Percentiles rank a stretch among this genome's conserved stretches.
These are phyloP conservation scores for Priceomyces haplophilus DNA, from an alignment of 805 yeast genomes.

Conservation along the genomic window DNA sequence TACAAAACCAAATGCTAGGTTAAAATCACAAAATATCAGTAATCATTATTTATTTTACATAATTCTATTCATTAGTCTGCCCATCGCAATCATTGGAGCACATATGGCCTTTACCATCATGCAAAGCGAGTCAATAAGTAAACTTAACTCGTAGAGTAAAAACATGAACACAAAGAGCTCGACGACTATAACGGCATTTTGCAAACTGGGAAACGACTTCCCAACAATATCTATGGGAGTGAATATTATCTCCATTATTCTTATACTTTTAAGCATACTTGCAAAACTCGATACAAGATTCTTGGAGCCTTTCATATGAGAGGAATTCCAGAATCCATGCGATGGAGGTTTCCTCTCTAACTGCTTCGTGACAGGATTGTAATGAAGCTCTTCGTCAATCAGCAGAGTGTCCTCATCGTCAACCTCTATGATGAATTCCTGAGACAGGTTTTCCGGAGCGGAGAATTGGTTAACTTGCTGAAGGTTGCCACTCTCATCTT, in stretches of 20 bases:
- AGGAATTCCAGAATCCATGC: neutral
- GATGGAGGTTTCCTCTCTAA: slow-evolving; percentile 20
- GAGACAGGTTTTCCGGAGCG: neutral
- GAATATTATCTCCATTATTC: slow-evolving; percentile 34
- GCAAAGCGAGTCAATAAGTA: slow-evolving; percentile 41
- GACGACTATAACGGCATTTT: slow-evolving; percentile 37
- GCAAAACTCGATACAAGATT: slow-evolving; percentile 29
- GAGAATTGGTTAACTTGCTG: neutral
- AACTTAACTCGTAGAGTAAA: slow-evolving; percentile 41
- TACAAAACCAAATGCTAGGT: neutral
- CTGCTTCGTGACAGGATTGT: slow-evolving; percentile 31
- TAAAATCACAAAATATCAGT: neutral
- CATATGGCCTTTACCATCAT: slow-evolving; percentile 45
- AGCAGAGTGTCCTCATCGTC: slow-evolving; percentile 17
- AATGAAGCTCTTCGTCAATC: slow-evolving; percentile 26
- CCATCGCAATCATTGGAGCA: slow-evolving; percentile 47
- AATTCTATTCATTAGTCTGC: slow-evolving; percentile 41
- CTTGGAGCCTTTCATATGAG: slow-evolving; percentile 11
- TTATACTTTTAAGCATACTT: slow-evolving; percentile 31
- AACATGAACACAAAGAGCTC: slow-evolving; percentile 40
- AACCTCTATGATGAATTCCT: slow-evolving; percentile 29
- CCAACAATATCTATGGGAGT: slow-evolving; percentile 41
- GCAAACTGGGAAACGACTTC: slow-evolving; percentile 34
- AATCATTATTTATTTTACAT: slow-evolving; percentile 19
- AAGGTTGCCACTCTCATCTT: neutral